A percentile compares a stretch with the other conserved stretches of the same genome.
Evolutionary conservation across 2,329 filamentous ascomycete genomes (phyloP).

Genomic region (Fusarium sp.): DNA sequence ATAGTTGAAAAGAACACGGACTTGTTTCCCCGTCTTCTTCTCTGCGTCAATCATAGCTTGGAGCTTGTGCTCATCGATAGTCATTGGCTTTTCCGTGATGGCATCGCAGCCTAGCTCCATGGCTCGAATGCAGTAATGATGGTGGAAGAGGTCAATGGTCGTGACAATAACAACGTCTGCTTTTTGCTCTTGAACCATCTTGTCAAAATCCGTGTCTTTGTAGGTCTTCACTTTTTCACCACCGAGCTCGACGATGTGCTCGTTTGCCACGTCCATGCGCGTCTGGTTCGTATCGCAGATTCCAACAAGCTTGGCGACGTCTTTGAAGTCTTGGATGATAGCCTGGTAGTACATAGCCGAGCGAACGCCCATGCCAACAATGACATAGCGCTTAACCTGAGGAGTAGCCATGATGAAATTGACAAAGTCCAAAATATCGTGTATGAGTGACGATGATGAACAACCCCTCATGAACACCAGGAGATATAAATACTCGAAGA

Average conservation of each 20-base stretch:
- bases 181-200: slow-evolving; percentile 65
- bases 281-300: slow-evolving; percentile 71
- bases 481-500: slow-evolving; percentile 4
- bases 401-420: slow-evolving; percentile 18
- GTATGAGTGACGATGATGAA: too few relatives aligned
- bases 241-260: slow-evolving; percentile 58
- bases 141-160: slow-evolving; percentile 70
- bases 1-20: slow-evolving; percentile 72
- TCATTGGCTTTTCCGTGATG: slow-evolving; percentile 73
- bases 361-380: slow-evolving; percentile 68
- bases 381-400: slow-evolving; percentile 58
- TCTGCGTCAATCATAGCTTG: slow-evolving; percentile 55
- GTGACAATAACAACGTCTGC: slow-evolving; percentile 71
- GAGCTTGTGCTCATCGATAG: slow-evolving; percentile 65
- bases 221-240: slow-evolving; percentile 63
- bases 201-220: slow-evolving; percentile 64
- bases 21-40: slow-evolving; percentile 51
- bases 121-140: slow-evolving; percentile 68
- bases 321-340: slow-evolving; percentile 62
- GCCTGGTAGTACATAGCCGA: slow-evolving; percentile 69
- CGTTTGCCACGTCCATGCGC: slow-evolving; percentile 66
- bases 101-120: slow-evolving; percentile 69
- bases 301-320: slow-evolving; percentile 61
- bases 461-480: not conserved
- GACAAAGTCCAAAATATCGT: not conserved